A percentile compares a stretch with the other conserved stretches of the same genome.
These are phyloP conservation scores for Albophoma yamanashiensis DNA, from an alignment of 2,329 filamentous ascomycete species.

Conservation along the genomic window DNA sequence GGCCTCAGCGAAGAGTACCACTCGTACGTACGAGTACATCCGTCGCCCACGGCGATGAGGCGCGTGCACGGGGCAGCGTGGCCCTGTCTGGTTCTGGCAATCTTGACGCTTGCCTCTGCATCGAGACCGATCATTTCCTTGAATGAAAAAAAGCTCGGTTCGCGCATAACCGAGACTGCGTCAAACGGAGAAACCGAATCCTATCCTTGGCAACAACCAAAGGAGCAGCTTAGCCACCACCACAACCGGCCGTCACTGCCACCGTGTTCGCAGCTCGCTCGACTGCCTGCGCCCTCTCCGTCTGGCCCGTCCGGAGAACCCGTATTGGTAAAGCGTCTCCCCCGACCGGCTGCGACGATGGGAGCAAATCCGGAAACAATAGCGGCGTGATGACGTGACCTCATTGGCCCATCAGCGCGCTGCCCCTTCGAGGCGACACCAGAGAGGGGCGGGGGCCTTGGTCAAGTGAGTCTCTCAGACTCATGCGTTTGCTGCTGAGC, in stretches of 20 bases:
- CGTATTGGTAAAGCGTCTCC: neutral
- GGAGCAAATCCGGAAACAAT: neutral
- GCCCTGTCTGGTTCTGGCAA: neutral
- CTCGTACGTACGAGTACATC: neutral
- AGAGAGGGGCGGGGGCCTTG: neutral
- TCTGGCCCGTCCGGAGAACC: neutral
- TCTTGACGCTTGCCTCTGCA: neutral
- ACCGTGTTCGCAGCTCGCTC: neutral
- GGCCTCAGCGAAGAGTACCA: neutral
- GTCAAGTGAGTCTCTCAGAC: neutral
- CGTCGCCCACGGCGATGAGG: neutral
- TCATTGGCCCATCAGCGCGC: neutral
- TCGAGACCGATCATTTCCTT: neutral
- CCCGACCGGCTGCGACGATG: neutral
- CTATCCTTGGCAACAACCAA: neutral
- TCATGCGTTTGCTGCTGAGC: neutral
- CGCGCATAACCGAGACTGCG: neutral
- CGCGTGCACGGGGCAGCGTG: neutral
- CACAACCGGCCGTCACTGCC: neutral
- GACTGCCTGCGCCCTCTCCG: neutral
- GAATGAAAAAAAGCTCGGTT: neutral
- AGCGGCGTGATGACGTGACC: neutral
- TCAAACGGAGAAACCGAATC: neutral
- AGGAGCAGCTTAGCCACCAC: neutral
- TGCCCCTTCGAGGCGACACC: neutral